Evolutionary conservation across 2,329 filamentous ascomycete species (phyloP).

Genomic region (Penicillium sp.): DNA sequence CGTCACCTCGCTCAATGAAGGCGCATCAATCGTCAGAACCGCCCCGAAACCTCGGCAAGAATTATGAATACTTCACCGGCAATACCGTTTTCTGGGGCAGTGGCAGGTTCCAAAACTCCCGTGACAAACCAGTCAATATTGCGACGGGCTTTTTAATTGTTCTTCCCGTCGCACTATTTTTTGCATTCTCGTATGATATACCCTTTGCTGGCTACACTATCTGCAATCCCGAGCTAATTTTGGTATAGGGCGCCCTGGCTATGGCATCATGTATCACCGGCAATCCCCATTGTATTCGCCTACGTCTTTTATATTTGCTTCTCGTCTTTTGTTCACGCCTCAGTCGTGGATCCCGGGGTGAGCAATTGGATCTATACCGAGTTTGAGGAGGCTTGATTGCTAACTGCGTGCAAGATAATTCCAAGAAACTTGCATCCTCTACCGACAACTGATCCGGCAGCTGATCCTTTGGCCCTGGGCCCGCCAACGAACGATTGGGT

Average conservation of each 20-base stretch:
- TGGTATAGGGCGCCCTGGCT: constrained; percentile 66
- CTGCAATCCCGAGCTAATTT: constrained; percentile 11
- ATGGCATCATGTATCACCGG: constrained; percentile 81
- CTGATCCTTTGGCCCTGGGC: constrained; percentile 76
- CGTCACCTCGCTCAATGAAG: constrained; percentile 65
- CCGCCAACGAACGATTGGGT: constrained; percentile 92
- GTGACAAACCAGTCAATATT: constrained; percentile 82
- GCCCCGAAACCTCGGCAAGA: constrained; percentile 56
- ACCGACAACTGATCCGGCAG: constrained; percentile 68
- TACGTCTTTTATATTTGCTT: constrained; percentile 89
- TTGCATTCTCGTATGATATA: constrained; percentile 64
- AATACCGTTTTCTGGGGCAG: constrained; percentile 88
- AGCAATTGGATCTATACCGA: constrained; percentile 36
- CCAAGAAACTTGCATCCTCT: constrained; percentile 89
- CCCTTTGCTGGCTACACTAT: neutral
- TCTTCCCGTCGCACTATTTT: constrained; percentile 76
- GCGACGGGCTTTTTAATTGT: constrained; percentile 78
- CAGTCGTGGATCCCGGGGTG: constrained; percentile 87
- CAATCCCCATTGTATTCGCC: constrained; percentile 81
- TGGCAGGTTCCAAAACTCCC: constrained; percentile 82
- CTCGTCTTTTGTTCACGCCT: constrained; percentile 92
- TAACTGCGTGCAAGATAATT: constrained; percentile 62
- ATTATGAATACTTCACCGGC: constrained; percentile 89
- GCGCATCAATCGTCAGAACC: constrained; percentile 21
- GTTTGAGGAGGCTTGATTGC: neutral